Percentiles rank a stretch among this genome's conserved stretches.
These are phyloP conservation scores for Syzygium syzygioides DNA, from an alignment of 441 rosid species.

Conservation along the genomic window DNA sequence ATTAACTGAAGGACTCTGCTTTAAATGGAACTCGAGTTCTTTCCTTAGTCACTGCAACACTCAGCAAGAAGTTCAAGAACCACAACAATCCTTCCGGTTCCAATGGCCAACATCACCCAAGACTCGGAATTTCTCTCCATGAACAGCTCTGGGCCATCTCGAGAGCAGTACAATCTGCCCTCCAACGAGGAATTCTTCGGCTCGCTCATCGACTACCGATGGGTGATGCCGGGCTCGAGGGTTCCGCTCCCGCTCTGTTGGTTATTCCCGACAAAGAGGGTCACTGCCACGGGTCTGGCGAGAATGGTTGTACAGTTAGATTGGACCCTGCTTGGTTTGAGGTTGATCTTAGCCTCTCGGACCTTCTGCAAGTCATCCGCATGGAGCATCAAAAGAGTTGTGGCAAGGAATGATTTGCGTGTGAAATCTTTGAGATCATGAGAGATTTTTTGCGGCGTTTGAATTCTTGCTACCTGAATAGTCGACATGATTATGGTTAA, in stretches of 20 bases:
- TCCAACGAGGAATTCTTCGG: background rate
- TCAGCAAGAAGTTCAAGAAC: background rate
- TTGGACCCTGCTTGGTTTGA: background rate
- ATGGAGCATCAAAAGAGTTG: background rate
- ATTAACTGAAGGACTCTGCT: background rate
- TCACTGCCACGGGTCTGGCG: background rate
- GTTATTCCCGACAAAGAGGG: background rate
- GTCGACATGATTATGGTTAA: background rate
- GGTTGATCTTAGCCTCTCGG: background rate
- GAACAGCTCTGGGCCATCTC: background rate
- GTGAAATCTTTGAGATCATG: background rate
- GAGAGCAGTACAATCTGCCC: background rate
- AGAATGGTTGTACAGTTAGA: background rate
- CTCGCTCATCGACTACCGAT: background rate
- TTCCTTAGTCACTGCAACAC: background rate
- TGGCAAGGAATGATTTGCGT: background rate
- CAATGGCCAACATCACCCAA: background rate
- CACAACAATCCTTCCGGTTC: background rate
- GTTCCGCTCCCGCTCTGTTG: rapidly evolving
- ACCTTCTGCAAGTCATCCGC: background rate
- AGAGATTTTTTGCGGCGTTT: background rate
- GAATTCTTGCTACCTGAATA: background rate
- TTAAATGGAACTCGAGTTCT: background rate
- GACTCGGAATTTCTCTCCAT: background rate
- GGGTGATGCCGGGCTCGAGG: background rate